These are phyloP conservation scores for Aspergillus calidoustus DNA, from an alignment of 2,329 filamentous ascomycete species.

Conservation along the genomic window DNA sequence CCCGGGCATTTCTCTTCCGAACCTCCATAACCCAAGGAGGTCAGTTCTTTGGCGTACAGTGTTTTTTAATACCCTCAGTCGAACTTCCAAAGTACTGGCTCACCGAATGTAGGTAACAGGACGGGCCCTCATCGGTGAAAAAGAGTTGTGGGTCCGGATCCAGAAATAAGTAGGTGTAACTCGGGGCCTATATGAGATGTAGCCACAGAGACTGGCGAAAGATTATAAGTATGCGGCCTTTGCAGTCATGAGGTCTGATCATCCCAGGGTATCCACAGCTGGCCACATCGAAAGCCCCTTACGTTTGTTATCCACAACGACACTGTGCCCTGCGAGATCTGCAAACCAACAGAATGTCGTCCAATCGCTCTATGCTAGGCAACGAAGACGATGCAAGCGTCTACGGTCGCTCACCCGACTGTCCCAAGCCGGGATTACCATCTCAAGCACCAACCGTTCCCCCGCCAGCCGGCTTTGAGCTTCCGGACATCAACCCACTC, in stretches of 20 bases:
- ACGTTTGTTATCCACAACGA: neutral
- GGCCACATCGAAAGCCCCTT: neutral
- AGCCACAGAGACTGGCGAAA: too few species aligned
- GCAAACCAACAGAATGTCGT: conserved; percentile 2
- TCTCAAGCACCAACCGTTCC: neutral
- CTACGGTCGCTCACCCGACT: neutral
- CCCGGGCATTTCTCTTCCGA: too few species aligned
- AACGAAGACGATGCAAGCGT: conserved; percentile 1
- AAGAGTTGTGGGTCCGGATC: too few species aligned
- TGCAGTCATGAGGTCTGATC: neutral
- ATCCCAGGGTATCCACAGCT: neutral
- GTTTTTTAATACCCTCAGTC: too few species aligned
- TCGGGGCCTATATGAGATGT: too few species aligned
- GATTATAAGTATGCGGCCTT: conserved; percentile 3
- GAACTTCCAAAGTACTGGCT: too few species aligned
- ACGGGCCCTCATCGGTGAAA: too few species aligned
- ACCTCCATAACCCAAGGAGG: too few species aligned
- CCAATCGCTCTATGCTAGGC: neutral
- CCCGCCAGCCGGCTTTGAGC: conserved; percentile 7
- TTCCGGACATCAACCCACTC: conserved; percentile 25
- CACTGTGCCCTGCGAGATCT: neutral
- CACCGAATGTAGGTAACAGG: too few species aligned
- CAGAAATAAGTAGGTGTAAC: too few species aligned
- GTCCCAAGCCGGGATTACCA: conserved; percentile 1
- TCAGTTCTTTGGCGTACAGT: too few species aligned